Conservation (phyloP, 768 basidiomycete genomes). For the Rhodotorula graminis region DNA sequence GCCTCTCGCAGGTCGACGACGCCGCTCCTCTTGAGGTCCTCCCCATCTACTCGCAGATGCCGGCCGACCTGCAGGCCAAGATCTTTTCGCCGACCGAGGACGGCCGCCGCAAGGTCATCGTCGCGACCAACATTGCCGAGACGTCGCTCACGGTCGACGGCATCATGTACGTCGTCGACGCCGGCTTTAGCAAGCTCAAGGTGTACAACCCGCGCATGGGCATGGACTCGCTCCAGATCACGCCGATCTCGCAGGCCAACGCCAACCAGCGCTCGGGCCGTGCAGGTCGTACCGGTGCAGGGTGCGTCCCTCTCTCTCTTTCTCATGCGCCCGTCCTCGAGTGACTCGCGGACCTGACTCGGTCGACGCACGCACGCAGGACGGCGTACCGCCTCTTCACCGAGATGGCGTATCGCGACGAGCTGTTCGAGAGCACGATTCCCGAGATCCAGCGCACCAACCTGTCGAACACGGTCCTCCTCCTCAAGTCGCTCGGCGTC, state of each 20-base stretch:
- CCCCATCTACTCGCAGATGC: constrained; percentile 99
- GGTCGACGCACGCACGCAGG: constrained; percentile 48
- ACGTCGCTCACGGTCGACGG: constrained; percentile 98
- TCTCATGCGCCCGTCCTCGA: too few species aligned
- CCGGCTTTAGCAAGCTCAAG: constrained; percentile 94
- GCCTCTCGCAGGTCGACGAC: constrained; percentile 84
- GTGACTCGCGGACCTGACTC: neutral
- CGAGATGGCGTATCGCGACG: constrained; percentile 92
- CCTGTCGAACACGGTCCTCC: constrained; percentile 87
- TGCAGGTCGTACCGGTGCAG: constrained; percentile 91
- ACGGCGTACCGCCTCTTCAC: constrained; percentile 96
- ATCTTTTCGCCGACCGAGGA: constrained; percentile 93
- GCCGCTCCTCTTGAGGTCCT: constrained; percentile 81
- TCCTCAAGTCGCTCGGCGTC: constrained; percentile 92
- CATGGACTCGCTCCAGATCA: constrained; percentile 98
- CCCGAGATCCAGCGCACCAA: constrained; percentile 99
- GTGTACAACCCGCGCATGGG: constrained; percentile 99
- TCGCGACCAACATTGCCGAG: constrained; percentile 98
- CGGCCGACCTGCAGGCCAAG: constrained; percentile 94
- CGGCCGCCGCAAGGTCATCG: constrained; percentile 91
- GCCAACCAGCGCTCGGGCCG: constrained; percentile 93
- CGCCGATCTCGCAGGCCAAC: constrained; percentile 97
- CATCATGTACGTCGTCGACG: constrained; percentile 92
- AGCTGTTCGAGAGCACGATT: constrained; percentile 90
- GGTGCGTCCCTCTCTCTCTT: constrained; percentile 54